A percentile compares a stretch with the other conserved stretches of the same genome.
These are phyloP conservation scores for Scheffersomyces parashehatae DNA, from an alignment of 1,139 yeast genomes.

Conservation along the genomic window DNA sequence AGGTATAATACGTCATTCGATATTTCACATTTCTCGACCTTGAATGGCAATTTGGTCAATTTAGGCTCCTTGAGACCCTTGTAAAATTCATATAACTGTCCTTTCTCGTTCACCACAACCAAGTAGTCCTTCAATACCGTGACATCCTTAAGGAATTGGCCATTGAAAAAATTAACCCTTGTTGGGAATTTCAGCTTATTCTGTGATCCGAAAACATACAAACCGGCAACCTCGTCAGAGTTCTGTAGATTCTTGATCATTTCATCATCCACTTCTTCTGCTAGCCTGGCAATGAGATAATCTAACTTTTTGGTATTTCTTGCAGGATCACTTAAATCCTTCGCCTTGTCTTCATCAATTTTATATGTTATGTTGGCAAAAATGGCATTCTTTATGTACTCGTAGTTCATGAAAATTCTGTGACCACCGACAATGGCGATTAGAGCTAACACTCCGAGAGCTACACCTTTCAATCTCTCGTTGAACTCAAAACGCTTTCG, in stretches of 20 bases:
- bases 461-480: conserved; percentile 40
- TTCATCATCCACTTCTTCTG: conserved; percentile 38
- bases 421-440: conserved; percentile 37
- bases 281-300: conserved; percentile 24
- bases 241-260: conserved; percentile 24
- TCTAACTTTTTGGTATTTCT: conserved; percentile 28
- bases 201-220: conserved; percentile 38
- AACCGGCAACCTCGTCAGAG: conserved; percentile 31
- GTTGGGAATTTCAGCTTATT: conserved; percentile 52
- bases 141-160: conserved; percentile 59
- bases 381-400: conserved; percentile 30
- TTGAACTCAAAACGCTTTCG: conserved; percentile 26
- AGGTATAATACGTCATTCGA: conserved; percentile 63
- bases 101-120: conserved; percentile 66
- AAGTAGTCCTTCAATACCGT: conserved; percentile 47
- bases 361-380: conserved; percentile 29
- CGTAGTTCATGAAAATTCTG: conserved; percentile 45
- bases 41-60: conserved; percentile 35
- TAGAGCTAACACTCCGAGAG: conserved; percentile 31
- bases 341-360: conserved; percentile 28
- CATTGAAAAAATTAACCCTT: conserved; percentile 65
- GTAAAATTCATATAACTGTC: conserved; percentile 77
- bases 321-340: conserved; percentile 28
- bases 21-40: conserved; percentile 51
- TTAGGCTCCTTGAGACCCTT: conserved; percentile 28